Evolutionary conservation across 2,329 filamentous ascomycete species (phyloP), one percentile per base, ranked within the genome.

Genomic region (Lachnellula occidentalis): DNA sequence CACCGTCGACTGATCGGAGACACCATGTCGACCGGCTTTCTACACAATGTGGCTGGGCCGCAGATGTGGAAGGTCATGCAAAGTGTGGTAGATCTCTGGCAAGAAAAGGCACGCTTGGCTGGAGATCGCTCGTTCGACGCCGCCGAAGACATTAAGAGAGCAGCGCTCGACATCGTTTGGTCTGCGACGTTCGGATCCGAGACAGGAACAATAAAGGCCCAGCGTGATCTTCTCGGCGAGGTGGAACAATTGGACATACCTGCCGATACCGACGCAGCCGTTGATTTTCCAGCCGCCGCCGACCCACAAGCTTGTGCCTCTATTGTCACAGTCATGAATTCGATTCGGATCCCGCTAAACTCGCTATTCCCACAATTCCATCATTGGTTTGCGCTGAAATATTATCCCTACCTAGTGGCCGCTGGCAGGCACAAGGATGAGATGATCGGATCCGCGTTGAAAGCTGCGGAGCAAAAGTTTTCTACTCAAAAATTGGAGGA

Each of bases 1-100:
- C 64, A 69, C 57, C 66, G 69, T 41, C 58, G 60, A 2, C 52
- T 67, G 21, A 66, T 69, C 63, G 58, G 58, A 37, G 69, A 68
- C 43, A 56, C 64, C 11, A 69, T 71, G 68, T 64, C 59, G 39
- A 46, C 58, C 5, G 61, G 60, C 8, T 71, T 71, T 48, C 59
- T 71, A 1, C 46, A 62, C n/a, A 58, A 60, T 4, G 64, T 64
- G 5, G 65, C 63, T 1, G 67, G 65, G 2, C 67, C 67, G 1
- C 63, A 65, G 12, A 64, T 71, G 11, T 55, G 64, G 48, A 53
- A 53, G 17, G 53, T 59, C 0, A 59, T 60, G 1, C 24, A 58
- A 0, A 64, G 66, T 31, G 49, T 71, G 7, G 34, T 70, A 2
- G 55, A 67, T 2, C 52, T 71, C 4, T 71, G 68, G 69, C 47